These are phyloP conservation scores for Ogataea saltuana DNA, from an alignment of 805 yeast genomes.

Conservation along the genomic window DNA sequence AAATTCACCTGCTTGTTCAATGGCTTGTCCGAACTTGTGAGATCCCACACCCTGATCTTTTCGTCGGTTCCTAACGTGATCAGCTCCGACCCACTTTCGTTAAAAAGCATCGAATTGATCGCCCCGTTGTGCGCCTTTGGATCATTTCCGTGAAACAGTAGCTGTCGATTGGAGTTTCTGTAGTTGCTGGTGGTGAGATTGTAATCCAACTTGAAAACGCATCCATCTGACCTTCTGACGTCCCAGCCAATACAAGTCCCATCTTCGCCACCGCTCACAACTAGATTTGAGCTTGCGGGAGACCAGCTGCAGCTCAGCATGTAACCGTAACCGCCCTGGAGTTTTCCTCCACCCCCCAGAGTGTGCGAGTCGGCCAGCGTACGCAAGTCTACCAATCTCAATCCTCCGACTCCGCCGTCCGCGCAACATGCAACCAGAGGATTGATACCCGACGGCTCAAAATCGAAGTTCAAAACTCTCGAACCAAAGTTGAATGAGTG, in stretches of 20 bases:
- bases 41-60: conserved; percentile 76
- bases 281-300: conserved; percentile 57
- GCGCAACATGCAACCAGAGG: conserved; percentile 71
- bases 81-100: conserved; percentile 59
- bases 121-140: conserved; percentile 73
- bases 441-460: conserved; percentile 45
- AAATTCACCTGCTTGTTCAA: conserved; percentile 67
- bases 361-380: conserved; percentile 74
- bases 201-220: conserved; percentile 63
- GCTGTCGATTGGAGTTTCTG: conserved; percentile 23
- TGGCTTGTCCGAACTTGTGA: conserved; percentile 47
- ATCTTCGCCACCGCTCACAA: conserved; percentile 80
- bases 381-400: conserved; percentile 68
- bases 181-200: conserved; percentile 26
- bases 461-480: conserved; percentile 67
- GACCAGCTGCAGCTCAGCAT: conserved; percentile 54
- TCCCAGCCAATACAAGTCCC: conserved; percentile 90
- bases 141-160: conserved; percentile 24
- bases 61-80: conserved; percentile 80
- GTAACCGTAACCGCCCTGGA: conserved; percentile 33
- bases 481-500: conserved; percentile 63
- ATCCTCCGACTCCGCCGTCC: conserved; percentile 47
- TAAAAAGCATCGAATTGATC: conserved; percentile 81
- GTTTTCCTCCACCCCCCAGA: conserved; percentile 40
- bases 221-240: conserved; percentile 64